Evolutionary conservation across 768 basidiomycete species (phyloP).

Genomic region (Tremella mesenterica): DNA sequence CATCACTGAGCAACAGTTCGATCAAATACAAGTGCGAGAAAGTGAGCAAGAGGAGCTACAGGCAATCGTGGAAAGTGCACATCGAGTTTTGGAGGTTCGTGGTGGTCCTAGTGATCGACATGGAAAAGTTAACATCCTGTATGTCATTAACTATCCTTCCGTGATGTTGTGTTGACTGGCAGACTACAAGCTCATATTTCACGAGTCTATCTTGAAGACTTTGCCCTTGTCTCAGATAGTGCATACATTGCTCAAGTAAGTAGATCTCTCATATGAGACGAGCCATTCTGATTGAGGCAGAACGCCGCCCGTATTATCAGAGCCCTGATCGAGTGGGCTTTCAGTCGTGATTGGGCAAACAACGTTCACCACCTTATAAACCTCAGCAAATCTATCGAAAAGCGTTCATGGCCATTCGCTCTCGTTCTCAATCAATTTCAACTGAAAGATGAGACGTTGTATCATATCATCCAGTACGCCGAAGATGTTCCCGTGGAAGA

Average conservation of each 20-base stretch:
- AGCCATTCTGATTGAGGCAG: conserved; percentile 16
- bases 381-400: conserved; percentile 87
- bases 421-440: conserved; percentile 70
- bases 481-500: conserved; percentile 71
- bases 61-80: conserved; percentile 52
- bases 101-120: conserved; percentile 57
- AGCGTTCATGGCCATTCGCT: conserved; percentile 87
- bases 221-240: conserved; percentile 89
- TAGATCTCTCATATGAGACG: background rate
- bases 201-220: conserved; percentile 71
- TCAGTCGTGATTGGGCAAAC: conserved; percentile 85
- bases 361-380: conserved; percentile 70
- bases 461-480: conserved; percentile 68
- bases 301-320: conserved; percentile 90
- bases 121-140: conserved; percentile 87
- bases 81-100: conserved; percentile 70
- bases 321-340: conserved; percentile 87
- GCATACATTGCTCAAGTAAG: conserved; percentile 74
- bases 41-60: conserved; percentile 78
- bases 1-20: conserved; percentile 54
- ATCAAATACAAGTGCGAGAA: conserved; percentile 89
- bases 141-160: conserved; percentile 1
- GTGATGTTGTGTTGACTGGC: background rate
- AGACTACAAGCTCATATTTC: conserved; percentile 80
- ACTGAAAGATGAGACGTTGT: conserved; percentile 66